Evolutionary conservation across 345 rosid genomes (phyloP), one percentile per base, ranked within the genome.

Genomic region (Toxicodendron radicans): DNA sequence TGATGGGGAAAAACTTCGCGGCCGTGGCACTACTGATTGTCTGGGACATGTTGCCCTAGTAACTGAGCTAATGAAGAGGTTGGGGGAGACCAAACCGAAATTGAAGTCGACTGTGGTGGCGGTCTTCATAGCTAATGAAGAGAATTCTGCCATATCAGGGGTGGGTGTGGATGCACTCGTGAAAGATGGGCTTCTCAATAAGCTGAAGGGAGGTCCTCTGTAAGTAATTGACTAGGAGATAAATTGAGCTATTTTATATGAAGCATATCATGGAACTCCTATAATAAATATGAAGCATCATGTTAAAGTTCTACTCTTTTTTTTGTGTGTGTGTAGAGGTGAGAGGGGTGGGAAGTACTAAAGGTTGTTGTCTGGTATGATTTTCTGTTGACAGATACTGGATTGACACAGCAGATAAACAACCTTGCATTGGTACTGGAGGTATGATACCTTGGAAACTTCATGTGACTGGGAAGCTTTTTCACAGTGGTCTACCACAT

Each of bases 351-450:
- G 7, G 43, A 38, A 9, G 12, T 17, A 14, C 23, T 23, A 27
- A 62, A 20, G 30, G 66, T 69, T 64, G 18, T 49, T 46, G 41
- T 63, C 73, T 56, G 46, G 46, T 76, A 35, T 59, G 68, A 10
- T 77, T 71, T 27, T 60, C 61, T 48, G 66, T 76, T 58, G 62
- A 63, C 82, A 95, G 99, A 70, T 96, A 48, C 84, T 96, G 99
- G 99, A 93, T 93, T 78, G 99, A 96, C 79, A 88, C 97, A 1
- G 99, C 99, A 13, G 98, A 96, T 83, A 96, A 96, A 77, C 99
- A 96, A 78, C 99, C 98, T 61, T 96, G 98, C 84, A 83, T 96
- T 79, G 99, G 99, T 81, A 93, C 98, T 11, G 99, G 99, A 52
- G 99, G 99, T 76, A 87, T 86, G 92, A 86, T 96, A 68, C 98